These are phyloP conservation scores for Echinosophora koreensis DNA, from an alignment of 306 rosid species.

Conservation along the genomic window DNA sequence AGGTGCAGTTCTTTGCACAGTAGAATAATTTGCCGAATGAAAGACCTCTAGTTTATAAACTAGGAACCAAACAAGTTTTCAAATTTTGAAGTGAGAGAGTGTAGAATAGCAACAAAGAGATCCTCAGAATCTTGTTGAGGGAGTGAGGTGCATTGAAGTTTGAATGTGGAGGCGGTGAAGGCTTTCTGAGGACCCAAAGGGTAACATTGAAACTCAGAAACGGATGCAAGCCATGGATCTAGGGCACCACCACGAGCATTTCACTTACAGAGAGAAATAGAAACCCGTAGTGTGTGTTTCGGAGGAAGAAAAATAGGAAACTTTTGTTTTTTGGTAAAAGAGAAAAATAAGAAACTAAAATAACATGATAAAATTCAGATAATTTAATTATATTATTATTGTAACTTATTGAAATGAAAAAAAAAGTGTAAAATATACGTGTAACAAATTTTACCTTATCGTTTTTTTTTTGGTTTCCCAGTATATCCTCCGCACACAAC, in stretches of 20 bases:
- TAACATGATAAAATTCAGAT: background rate
- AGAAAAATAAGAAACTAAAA: slow-evolving; percentile 42
- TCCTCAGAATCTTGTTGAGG: slow-evolving; percentile 43
- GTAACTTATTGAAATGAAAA: background rate
- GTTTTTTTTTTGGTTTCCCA: too few species aligned
- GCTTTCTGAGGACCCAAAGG: slow-evolving; percentile 38
- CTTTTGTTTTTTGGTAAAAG: too few species aligned
- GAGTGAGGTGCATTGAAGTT: slow-evolving; percentile 35
- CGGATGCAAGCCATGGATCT: slow-evolving; percentile 79
- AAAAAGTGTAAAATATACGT: too few species aligned
- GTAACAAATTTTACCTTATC: too few species aligned
- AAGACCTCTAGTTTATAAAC: slow-evolving; percentile 38
- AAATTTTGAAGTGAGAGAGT: background rate
- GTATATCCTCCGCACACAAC: too few species aligned
- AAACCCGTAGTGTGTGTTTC: slow-evolving; percentile 49
- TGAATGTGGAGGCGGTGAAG: slow-evolving; percentile 29
- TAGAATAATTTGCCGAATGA: slow-evolving; percentile 39
- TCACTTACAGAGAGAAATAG: slow-evolving; percentile 12
- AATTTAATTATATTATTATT: too few species aligned
- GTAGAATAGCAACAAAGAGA: slow-evolving; percentile 16
- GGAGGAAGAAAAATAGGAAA: slow-evolving; percentile 43
- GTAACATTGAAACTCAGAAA: slow-evolving; percentile 52
- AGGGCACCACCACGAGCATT: slow-evolving; percentile 49
- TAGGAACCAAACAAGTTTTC: slow-evolving; percentile 18
- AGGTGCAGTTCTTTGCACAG: slow-evolving; percentile 47